phyloP scores from a whole-genome alignment of 2,329 filamentous ascomycete species.

The Sordariomycetes sp. region DNA sequence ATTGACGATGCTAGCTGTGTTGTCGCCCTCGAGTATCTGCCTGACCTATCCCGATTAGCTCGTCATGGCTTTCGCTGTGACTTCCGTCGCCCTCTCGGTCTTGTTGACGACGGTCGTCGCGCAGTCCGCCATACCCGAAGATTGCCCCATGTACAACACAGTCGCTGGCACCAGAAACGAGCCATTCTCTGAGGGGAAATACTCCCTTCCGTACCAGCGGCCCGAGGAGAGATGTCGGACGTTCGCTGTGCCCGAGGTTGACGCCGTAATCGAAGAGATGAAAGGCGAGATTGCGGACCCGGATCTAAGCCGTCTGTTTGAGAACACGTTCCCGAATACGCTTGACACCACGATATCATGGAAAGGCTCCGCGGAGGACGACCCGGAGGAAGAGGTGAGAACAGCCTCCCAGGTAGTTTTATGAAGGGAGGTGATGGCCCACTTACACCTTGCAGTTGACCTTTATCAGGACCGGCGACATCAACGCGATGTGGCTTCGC shows the following conservation, averaged over 20 bases:
- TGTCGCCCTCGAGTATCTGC: neutral
- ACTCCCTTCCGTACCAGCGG: constrained; percentile 70
- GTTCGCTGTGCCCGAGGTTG: constrained; percentile 67
- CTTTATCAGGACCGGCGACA: constrained; percentile 79
- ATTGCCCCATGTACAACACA: constrained; percentile 1
- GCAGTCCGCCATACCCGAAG: neutral
- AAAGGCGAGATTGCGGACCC: constrained; percentile 62
- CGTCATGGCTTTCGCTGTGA: neutral
- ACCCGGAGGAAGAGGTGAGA: constrained; percentile 45
- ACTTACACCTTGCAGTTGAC: constrained; percentile 38
- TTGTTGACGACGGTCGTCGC: neutral
- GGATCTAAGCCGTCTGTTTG: constrained; percentile 60
- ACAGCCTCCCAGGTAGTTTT: neutral
- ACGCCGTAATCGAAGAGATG: constrained; percentile 61
- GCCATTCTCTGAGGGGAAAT: constrained; percentile 64
- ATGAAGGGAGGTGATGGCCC: neutral
- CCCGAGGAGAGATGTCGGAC: constrained; percentile 69
- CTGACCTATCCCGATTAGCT: neutral
- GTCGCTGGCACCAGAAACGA: constrained; percentile 30
- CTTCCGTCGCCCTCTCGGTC: neutral
- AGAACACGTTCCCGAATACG: constrained; percentile 66
- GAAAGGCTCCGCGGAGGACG: constrained; percentile 48
- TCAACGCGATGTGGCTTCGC: constrained; percentile 87
- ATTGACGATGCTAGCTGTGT: neutral
- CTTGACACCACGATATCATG: constrained; percentile 63